Conservation (phyloP, 345 rosid genomes). For the Trapa bicornis region DNA sequence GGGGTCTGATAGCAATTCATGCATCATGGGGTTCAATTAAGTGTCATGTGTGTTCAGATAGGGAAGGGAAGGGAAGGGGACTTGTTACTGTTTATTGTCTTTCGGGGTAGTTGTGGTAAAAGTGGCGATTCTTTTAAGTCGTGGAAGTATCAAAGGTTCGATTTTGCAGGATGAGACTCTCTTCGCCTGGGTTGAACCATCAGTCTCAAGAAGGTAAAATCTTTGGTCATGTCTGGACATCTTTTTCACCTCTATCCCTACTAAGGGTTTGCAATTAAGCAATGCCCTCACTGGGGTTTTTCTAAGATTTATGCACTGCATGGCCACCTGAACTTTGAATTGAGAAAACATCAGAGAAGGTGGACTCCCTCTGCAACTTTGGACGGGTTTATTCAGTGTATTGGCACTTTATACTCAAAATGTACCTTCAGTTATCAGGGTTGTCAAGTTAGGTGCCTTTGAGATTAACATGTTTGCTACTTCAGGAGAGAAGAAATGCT, state of each 20-base stretch:
- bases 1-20: conserved; percentile 1
- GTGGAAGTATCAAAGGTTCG: not conserved
- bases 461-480: not conserved
- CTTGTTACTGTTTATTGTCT: not conserved
- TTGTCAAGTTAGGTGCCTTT: not conserved
- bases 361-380: not conserved
- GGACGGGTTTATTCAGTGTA: not conserved
- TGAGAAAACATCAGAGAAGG: not conserved
- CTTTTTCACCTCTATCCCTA: not conserved
- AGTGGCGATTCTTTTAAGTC: not conserved
- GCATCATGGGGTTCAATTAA: not conserved
- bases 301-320: not conserved
- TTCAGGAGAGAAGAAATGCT: conserved; percentile 65
- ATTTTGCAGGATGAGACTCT: conserved; percentile 5
- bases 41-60: conserved; percentile 1
- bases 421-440: not conserved
- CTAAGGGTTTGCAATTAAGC: not conserved
- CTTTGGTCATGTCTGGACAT: not conserved
- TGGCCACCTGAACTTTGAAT: not conserved
- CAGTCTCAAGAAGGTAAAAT: conserved; percentile 1
- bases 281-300: not conserved
- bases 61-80: not conserved
- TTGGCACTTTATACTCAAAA: not conserved
- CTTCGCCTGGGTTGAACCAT: conserved; percentile 6
- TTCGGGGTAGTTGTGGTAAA: conserved; percentile 2